Evolutionary conservation across 2,329 filamentous ascomycete species (phyloP).

Genomic region (Fusarium buharicum): DNA sequence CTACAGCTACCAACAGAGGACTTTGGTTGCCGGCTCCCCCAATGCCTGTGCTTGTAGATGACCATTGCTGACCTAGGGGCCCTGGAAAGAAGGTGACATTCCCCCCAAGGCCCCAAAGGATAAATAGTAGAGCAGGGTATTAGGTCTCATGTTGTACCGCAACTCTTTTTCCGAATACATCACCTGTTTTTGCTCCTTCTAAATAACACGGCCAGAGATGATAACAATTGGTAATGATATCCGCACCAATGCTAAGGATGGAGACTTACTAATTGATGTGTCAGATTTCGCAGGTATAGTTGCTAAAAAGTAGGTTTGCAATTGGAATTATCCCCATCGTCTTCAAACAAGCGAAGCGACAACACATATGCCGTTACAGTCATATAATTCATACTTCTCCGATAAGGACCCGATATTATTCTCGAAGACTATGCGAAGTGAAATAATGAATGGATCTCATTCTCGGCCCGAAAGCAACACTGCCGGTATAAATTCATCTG

Average conservation of each 20-base stretch:
- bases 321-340: not conserved
- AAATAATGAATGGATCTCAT: not conserved
- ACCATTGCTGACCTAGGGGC: not conserved
- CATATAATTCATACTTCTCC: not conserved
- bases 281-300: not conserved
- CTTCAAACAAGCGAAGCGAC: not conserved
- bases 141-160: not conserved
- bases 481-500: not conserved
- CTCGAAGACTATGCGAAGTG: not conserved
- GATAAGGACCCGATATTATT: not conserved
- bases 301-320: not conserved
- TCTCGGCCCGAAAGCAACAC: not conserved
- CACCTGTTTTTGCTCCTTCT: not conserved
- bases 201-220: not conserved
- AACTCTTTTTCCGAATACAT: not conserved
- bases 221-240: not conserved
- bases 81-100: constrained; percentile 8
- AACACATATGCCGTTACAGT: not conserved
- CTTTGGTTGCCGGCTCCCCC: not conserved
- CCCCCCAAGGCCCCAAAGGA: not conserved
- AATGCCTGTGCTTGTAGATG: not conserved
- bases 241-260: not conserved
- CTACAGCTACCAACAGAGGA: constrained; percentile 2
- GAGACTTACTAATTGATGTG: not conserved
- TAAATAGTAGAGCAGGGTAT: not conserved